Conservation (phyloP, 805 yeast species). For the Komagataella phaffii region DNA sequence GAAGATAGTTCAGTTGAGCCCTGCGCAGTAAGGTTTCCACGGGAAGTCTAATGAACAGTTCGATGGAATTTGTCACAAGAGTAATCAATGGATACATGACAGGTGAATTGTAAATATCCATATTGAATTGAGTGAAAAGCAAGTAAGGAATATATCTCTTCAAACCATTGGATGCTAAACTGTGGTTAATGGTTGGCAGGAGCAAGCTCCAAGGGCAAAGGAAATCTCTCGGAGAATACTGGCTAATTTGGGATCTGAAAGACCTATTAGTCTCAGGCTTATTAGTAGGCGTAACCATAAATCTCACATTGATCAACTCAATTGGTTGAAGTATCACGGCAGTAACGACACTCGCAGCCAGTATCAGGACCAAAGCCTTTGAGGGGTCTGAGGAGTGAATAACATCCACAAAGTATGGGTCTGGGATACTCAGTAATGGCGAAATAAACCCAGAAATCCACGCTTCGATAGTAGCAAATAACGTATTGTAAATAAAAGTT, state of each 20-base stretch:
- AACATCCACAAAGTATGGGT: slow-evolving; percentile 75
- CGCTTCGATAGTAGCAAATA: slow-evolving; percentile 68
- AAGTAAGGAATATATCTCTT: slow-evolving; percentile 54
- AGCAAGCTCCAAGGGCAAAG: slow-evolving; percentile 47
- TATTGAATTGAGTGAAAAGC: slow-evolving; percentile 42
- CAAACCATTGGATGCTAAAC: slow-evolving; percentile 46
- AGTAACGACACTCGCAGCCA: slow-evolving; percentile 60
- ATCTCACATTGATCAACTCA: slow-evolving; percentile 65
- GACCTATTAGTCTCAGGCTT: slow-evolving; percentile 37
- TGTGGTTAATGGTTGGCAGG: slow-evolving; percentile 55
- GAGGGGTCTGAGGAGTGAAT: slow-evolving; percentile 70
- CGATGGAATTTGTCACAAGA: slow-evolving; percentile 48
- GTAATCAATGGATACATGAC: slow-evolving; percentile 42
- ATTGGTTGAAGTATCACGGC: slow-evolving; percentile 67
- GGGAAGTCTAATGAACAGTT: slow-evolving; percentile 69
- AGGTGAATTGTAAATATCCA: slow-evolving; percentile 57
- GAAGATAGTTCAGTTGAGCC: slow-evolving; percentile 61
- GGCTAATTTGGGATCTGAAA: slow-evolving; percentile 51
- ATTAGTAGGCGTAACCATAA: slow-evolving; percentile 57
- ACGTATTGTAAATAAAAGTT: slow-evolving; percentile 63
- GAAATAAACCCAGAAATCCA: slow-evolving; percentile 87
- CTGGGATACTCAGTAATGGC: slow-evolving; percentile 73
- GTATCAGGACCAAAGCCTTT: slow-evolving; percentile 50
- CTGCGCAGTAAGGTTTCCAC: slow-evolving; percentile 77
- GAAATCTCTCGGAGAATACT: slow-evolving; percentile 26